Evolutionary conservation across 257 asterid species (phyloP).

Genomic region (Ilex aquifolium): DNA sequence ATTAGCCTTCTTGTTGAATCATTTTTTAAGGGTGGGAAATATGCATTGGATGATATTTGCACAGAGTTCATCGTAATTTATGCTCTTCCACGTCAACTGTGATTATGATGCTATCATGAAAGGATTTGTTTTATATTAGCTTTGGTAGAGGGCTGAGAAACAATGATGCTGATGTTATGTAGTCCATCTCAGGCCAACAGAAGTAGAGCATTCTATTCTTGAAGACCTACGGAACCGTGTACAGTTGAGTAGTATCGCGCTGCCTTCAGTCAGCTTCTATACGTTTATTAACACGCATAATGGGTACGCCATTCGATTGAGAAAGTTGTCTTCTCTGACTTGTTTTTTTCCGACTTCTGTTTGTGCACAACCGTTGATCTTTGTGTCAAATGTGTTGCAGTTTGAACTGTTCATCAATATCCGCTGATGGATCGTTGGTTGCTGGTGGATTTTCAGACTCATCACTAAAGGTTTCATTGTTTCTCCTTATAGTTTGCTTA

Average conservation of each 20-base stretch:
- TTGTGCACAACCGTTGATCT: neutral
- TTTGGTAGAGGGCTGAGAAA: neutral
- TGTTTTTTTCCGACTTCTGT: too few relatives aligned
- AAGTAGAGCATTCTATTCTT: constrained; percentile 88
- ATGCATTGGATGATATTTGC: too few relatives aligned
- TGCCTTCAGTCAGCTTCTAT: constrained; percentile 93
- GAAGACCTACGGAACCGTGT: constrained; percentile 95
- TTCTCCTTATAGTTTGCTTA: constrained; percentile 13
- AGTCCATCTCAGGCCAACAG: constrained; percentile 51
- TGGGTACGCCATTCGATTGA: constrained; percentile 44
- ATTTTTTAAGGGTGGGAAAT: too few relatives aligned
- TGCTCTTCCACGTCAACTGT: too few relatives aligned
- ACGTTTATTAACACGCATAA: constrained; percentile 91
- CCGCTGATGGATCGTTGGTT: constrained; percentile 90
- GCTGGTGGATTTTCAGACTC: constrained; percentile 99
- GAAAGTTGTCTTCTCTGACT: neutral
- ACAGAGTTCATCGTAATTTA: too few relatives aligned
- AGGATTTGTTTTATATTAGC: neutral
- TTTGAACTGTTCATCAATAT: constrained; percentile 85
- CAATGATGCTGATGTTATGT: constrained; percentile 4
- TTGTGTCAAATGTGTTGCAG: constrained; percentile 23
- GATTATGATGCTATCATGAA: neutral
- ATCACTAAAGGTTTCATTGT: constrained; percentile 64
- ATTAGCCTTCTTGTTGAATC: too few relatives aligned
- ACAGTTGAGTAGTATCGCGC: constrained; percentile 65